Evolutionary conservation across 495 filamentous ascomycete species (phyloP).

Genomic region (Lentithecium fluviatile): DNA sequence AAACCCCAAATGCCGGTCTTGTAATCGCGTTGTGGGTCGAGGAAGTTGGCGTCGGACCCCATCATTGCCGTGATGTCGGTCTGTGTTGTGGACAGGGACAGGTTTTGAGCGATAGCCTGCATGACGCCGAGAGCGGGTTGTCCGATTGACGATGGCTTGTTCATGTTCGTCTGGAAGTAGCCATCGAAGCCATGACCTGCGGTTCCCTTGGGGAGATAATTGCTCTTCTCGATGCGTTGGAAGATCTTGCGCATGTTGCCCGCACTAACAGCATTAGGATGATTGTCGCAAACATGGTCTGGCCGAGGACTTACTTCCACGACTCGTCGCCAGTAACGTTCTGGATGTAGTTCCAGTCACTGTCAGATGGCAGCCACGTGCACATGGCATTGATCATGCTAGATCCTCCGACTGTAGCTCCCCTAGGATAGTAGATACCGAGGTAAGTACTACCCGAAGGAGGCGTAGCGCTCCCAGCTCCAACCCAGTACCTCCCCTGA

Average conservation of each 20-base stretch:
- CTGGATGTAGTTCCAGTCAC: conserved; percentile 50
- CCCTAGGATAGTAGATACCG: conserved; percentile 53
- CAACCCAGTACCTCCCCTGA: conserved; percentile 32
- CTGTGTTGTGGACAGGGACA: conserved; percentile 14
- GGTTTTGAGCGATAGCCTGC: conserved; percentile 28
- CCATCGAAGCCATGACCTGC: conserved; percentile 59
- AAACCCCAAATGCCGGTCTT: conserved; percentile 52
- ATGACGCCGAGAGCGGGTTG: conserved; percentile 37
- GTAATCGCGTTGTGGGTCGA: conserved; percentile 44
- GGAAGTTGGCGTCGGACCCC: conserved; percentile 46
- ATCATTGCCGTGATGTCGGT: conserved; percentile 10
- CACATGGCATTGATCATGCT: conserved; percentile 53
- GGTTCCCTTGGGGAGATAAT: conserved; percentile 48
- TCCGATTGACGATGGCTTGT: conserved; percentile 38
- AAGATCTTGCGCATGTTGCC: conserved; percentile 53
- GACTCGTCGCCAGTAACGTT: conserved; percentile 51
- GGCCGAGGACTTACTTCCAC: conserved; percentile 41
- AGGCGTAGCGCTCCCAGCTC: conserved; percentile 36
- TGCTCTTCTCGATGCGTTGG: conserved; percentile 53
- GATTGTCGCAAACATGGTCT: neutral
- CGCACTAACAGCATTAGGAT: conserved; percentile 24
- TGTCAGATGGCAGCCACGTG: conserved; percentile 45
- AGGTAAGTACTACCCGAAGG: conserved; percentile 48
- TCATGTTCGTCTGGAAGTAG: conserved; percentile 52
- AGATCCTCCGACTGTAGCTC: conserved; percentile 52